These are phyloP conservation scores for Ganoderma boninense DNA, from an alignment of 1,284 basidiomycete species.

Conservation along the genomic window DNA sequence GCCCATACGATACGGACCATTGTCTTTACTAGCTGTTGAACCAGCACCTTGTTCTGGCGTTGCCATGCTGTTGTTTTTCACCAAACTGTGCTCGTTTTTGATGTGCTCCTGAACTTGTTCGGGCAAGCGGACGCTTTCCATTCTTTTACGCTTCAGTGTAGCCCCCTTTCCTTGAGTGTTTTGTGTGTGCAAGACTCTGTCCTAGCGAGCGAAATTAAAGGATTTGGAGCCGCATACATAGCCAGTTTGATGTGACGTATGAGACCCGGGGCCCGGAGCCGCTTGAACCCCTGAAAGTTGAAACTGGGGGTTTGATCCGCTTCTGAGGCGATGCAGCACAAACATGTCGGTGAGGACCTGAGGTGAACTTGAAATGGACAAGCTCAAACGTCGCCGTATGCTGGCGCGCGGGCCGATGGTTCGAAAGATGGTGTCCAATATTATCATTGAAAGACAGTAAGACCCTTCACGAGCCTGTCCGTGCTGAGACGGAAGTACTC, in stretches of 20 bases:
- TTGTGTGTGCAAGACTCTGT: conserved; percentile 19
- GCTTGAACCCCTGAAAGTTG: too few relatives aligned
- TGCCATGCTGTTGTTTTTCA: conserved; percentile 13
- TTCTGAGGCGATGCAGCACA: not conserved
- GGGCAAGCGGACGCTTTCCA: conserved; percentile 19
- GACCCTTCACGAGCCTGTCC: conserved; percentile 77
- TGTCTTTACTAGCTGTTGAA: not conserved
- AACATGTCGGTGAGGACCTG: not conserved
- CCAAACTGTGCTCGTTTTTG: not conserved
- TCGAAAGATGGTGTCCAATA: conserved; percentile 26
- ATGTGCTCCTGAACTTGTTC: conserved; percentile 10
- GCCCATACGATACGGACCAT: conserved; percentile 2
- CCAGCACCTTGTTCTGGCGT: conserved; percentile 4
- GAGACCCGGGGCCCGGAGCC: not conserved
- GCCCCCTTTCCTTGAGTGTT: conserved; percentile 15
- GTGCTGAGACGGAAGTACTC: conserved; percentile 88
- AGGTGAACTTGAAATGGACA: not conserved
- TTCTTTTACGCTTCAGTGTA: conserved; percentile 14
- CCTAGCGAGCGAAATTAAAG: conserved; percentile 17
- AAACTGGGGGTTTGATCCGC: too few relatives aligned
- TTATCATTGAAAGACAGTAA: conserved; percentile 58
- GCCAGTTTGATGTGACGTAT: not conserved
- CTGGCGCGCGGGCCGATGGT: not conserved
- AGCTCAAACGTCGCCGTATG: not conserved
- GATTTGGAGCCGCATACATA: conserved; percentile 15